These are phyloP conservation scores for Monosporascus cannonballus DNA, from an alignment of 2,329 filamentous ascomycete species.

Conservation along the genomic window DNA sequence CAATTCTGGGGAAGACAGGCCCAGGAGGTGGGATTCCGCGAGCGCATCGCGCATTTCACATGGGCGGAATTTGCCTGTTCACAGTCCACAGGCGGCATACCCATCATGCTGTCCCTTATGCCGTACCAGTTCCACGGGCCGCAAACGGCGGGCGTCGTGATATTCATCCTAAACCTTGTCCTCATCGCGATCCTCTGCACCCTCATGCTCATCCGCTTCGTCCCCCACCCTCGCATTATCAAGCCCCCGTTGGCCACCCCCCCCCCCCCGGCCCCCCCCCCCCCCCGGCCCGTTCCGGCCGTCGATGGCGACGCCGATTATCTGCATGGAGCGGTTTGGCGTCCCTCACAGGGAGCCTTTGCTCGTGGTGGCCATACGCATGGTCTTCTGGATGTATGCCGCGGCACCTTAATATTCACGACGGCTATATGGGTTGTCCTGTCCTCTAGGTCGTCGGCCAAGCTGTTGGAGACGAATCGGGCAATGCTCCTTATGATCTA, in stretches of 20 bases:
- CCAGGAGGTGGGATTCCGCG: constrained; percentile 17
- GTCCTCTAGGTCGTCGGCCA: constrained; percentile 42
- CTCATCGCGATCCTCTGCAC: constrained; percentile 44
- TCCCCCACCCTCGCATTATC: constrained; percentile 39
- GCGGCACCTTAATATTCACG: constrained; percentile 44
- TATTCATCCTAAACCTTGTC: constrained; percentile 51
- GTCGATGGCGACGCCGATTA: constrained; percentile 53
- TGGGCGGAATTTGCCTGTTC: constrained; percentile 51
- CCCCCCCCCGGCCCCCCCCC: no score
- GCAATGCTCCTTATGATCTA: constrained; percentile 59
- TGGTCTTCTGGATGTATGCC: constrained; percentile 59
- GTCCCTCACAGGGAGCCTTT: constrained; percentile 40
- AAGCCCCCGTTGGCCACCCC: constrained; percentile 34
- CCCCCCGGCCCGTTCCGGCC: constrained; percentile 59
- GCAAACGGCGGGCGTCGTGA: constrained; percentile 44
- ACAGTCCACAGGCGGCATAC: constrained; percentile 38
- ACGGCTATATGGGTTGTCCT: constrained; percentile 53
- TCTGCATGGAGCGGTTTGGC: constrained; percentile 44
- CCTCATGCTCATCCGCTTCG: constrained; percentile 44
- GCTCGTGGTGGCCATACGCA: constrained; percentile 45
- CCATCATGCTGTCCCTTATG: constrained; percentile 43
- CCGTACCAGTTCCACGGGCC: constrained; percentile 51
- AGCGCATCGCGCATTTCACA: constrained; percentile 33
- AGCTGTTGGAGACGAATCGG: constrained; percentile 48
- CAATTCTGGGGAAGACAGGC: constrained; percentile 17